Evolutionary conservation across 306 rosid genomes (phyloP).

Genomic region (Urtica urens): DNA sequence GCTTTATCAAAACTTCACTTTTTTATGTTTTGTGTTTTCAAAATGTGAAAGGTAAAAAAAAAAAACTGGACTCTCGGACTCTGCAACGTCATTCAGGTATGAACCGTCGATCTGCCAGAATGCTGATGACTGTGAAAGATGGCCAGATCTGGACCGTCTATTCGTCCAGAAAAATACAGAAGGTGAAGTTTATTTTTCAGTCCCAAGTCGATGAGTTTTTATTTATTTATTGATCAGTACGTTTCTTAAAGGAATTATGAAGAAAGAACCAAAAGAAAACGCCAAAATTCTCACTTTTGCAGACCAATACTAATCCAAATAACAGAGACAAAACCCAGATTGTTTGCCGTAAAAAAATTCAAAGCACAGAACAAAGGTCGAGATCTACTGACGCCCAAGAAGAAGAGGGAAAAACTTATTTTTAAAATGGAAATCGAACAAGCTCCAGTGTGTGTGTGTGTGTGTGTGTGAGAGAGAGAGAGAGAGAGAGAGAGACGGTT

Average conservation of each 20-base stretch:
- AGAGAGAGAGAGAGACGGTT: background rate
- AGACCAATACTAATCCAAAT: background rate
- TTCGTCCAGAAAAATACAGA: background rate
- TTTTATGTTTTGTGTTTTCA: background rate
- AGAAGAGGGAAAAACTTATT: background rate
- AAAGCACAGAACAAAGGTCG: slow-evolving; percentile 12
- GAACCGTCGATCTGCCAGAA: background rate
- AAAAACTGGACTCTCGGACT: background rate
- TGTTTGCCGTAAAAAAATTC: background rate
- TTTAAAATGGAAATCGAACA: background rate
- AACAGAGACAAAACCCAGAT: background rate
- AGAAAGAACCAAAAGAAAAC: background rate
- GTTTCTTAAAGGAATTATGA: too few species aligned
- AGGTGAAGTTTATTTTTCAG: background rate
- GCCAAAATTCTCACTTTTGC: background rate
- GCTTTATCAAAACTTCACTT: too few species aligned
- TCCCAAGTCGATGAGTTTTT: too few species aligned
- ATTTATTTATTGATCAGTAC: too few species aligned
- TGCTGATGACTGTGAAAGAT: slow-evolving; percentile 1
- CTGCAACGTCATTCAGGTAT: background rate
- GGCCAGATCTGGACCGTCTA: slow-evolving; percentile 10
- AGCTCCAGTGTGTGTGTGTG: too few species aligned
- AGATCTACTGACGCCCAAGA: slow-evolving; percentile 3
- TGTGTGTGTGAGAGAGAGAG: background rate
- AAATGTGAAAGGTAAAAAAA: background rate